phyloP scores from a whole-genome alignment of 331 rosid genomes.

The Phaseolus coccineus region DNA sequence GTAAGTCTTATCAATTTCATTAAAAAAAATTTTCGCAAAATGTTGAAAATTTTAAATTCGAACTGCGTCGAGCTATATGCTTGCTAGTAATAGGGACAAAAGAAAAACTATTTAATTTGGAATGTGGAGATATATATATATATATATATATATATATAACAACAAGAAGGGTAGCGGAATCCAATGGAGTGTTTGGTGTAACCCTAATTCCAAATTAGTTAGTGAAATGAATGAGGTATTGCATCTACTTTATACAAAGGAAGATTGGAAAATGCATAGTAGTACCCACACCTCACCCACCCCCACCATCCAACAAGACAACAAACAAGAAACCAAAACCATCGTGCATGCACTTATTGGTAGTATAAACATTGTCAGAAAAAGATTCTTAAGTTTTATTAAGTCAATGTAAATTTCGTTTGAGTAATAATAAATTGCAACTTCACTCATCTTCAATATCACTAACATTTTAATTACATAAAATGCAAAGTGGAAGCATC shows the following conservation, averaged over 20 bases:
- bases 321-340: conserved; percentile 42
- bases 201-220: conserved; percentile 44
- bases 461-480: no score
- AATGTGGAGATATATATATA: conserved; percentile 6
- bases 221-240: conserved; percentile 23
- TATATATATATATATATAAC: background rate
- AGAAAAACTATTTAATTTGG: background rate
- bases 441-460: background rate
- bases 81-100: conserved; percentile 27
- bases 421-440: background rate
- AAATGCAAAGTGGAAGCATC: background rate
- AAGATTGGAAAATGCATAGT: conserved; percentile 6
- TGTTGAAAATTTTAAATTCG: background rate
- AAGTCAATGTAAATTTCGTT: conserved; percentile 26
- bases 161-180: background rate
- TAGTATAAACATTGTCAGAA: conserved; percentile 21
- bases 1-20: background rate
- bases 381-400: conserved; percentile 14
- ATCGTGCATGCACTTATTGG: conserved; percentile 30
- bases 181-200: conserved; percentile 38
- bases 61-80: background rate
- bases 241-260: conserved; percentile 32
- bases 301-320: conserved; percentile 48
- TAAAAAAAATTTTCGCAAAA: background rate
- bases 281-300: conserved; percentile 42